Conservation (phyloP, 2,329 filamentous ascomycete genomes). For the Dactylellina leptospora region DNA sequence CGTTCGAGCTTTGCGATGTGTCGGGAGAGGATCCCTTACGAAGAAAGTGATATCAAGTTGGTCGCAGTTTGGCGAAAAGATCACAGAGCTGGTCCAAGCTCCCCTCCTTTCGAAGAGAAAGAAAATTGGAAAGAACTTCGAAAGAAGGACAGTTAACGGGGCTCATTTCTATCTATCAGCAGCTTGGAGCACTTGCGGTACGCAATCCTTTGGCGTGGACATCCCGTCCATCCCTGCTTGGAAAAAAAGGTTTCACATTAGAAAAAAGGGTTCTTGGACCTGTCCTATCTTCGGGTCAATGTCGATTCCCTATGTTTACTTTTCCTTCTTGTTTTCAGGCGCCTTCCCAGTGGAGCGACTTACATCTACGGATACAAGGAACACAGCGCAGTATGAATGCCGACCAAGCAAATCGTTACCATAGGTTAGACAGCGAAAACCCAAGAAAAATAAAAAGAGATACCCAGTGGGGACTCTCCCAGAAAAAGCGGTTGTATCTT, state of each 20-base stretch:
- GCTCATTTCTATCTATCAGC: constrained; percentile 25
- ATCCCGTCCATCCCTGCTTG: constrained; percentile 30
- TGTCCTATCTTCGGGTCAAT: constrained; percentile 15
- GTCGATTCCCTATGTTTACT: not conserved
- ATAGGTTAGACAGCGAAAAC: constrained; percentile 15
- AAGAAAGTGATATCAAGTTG: not conserved
- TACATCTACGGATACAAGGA: constrained; percentile 11
- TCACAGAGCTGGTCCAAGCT: constrained; percentile 12
- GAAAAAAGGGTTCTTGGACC: constrained; percentile 23
- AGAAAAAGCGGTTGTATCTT: not conserved
- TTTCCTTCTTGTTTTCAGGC: constrained; percentile 32
- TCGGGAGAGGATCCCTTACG: not conserved
- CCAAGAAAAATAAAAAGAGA: constrained; percentile 27
- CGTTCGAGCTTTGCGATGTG: not conserved
- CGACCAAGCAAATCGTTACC: constrained; percentile 25
- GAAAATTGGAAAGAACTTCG: not conserved
- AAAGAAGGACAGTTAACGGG: too few species aligned
- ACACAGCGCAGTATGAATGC: constrained; percentile 5
- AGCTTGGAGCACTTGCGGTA: constrained; percentile 7
- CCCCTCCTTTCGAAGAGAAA: constrained; percentile 4
- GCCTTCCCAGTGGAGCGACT: constrained; percentile 29
- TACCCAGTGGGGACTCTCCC: not conserved
- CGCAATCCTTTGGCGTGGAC: constrained; percentile 46
- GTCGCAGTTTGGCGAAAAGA: not conserved
- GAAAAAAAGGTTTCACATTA: constrained; percentile 49